phyloP scores from a whole-genome alignment of 1,284 basidiomycete species.

The Stygiomarasmius scandens region DNA sequence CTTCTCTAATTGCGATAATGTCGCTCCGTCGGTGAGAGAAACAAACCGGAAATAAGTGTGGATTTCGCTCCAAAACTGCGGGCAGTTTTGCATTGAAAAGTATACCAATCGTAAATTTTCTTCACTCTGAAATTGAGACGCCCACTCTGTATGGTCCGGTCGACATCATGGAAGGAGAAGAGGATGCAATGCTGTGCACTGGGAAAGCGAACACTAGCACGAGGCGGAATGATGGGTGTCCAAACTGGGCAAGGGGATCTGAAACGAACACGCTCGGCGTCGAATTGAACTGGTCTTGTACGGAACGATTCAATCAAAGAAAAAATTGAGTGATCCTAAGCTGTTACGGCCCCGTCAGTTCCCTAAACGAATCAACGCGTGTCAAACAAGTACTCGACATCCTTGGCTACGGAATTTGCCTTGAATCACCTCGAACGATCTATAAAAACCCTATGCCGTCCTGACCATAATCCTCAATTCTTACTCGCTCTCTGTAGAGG shows the following conservation, averaged over 20 bases:
- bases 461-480: neutral
- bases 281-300: neutral
- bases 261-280: neutral
- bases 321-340: neutral
- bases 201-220: too few relatives aligned
- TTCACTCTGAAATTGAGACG: neutral
- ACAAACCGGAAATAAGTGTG: neutral
- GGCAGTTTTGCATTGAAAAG: too few relatives aligned
- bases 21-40: neutral
- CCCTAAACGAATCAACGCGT: conserved; percentile 3
- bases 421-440: conserved; percentile 1
- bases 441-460: conserved; percentile 1
- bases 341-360: conserved; percentile 1
- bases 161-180: neutral
- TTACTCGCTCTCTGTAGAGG: neutral
- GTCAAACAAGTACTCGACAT: neutral
- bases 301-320: neutral
- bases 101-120: too few relatives aligned
- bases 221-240: neutral
- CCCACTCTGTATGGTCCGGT: neutral
- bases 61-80: neutral
- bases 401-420: conserved; percentile 2
- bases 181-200: neutral
- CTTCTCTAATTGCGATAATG: neutral
- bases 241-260: neutral